phyloP scores from a whole-genome alignment of 225 moss, liverwort and hornwort genomes.

The Marchantia paleacea region DNA sequence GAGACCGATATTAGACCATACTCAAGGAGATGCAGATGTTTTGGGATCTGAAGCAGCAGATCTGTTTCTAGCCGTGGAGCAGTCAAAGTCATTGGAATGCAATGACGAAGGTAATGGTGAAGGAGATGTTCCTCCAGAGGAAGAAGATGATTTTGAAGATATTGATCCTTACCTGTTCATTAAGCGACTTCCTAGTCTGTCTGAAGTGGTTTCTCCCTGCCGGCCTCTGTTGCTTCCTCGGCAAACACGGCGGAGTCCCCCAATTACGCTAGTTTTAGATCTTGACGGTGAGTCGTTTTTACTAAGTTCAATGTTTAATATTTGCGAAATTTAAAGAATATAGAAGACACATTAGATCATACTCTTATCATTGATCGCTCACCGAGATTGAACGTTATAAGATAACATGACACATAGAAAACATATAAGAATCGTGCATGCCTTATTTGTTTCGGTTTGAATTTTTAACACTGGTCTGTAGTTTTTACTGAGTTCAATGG shows the following conservation, averaged over 20 bases:
- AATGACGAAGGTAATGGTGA: slow-evolving; percentile 41
- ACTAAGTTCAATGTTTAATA: no score
- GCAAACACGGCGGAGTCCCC: slow-evolving; percentile 48
- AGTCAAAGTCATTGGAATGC: slow-evolving; percentile 43
- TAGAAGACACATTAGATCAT: no score
- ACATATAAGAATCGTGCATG: no score
- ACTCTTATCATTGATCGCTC: no score
- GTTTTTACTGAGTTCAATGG: no score
- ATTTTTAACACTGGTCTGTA: no score
- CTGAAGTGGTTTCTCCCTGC: slow-evolving; percentile 44
- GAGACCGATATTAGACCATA: slow-evolving; percentile 22
- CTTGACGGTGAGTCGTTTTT: slow-evolving; percentile 37
- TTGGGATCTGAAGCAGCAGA: slow-evolving; percentile 42
- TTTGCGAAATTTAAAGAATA: no score
- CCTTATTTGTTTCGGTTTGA: no score
- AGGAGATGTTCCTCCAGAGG: slow-evolving; percentile 28
- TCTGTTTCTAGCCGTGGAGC: slow-evolving; percentile 43
- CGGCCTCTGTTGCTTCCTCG: slow-evolving; percentile 43
- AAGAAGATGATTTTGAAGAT: slow-evolving; percentile 50
- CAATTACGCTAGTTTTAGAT: slow-evolving; percentile 46
- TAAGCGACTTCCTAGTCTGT: slow-evolving; percentile 43
- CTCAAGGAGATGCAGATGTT: slow-evolving; percentile 33
- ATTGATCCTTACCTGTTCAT: slow-evolving; percentile 49
- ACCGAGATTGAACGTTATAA: no score
- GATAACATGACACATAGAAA: no score